Percentiles rank a stretch among this genome's conserved stretches.
phyloP scores from a whole-genome alignment of 495 filamentous ascomycete genomes.

The Penicillium soppii region DNA sequence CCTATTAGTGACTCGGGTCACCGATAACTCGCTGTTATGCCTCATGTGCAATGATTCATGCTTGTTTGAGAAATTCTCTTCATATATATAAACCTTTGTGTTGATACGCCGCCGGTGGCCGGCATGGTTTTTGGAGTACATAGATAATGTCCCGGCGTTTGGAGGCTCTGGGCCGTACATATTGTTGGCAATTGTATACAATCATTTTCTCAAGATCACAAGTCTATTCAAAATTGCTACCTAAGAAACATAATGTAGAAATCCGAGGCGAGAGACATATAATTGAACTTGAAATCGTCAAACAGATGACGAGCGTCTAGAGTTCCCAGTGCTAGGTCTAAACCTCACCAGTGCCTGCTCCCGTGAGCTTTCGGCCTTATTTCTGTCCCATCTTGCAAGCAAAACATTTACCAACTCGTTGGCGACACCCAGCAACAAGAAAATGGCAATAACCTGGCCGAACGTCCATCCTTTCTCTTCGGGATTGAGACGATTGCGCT shows the following conservation, averaged over 20 bases:
- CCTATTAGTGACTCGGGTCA: constrained; percentile 28
- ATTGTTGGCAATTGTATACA: no score
- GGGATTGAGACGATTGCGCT: constrained; percentile 12
- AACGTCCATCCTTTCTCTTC: constrained; percentile 18
- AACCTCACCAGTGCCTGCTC: constrained; percentile 3
- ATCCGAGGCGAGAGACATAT: no score
- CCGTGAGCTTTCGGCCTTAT: not conserved
- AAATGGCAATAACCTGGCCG: constrained; percentile 21
- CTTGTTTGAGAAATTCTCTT: not conserved
- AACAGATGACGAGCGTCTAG: not conserved
- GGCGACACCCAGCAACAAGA: constrained; percentile 18
- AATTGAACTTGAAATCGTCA: not conserved
- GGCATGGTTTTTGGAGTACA: no score
- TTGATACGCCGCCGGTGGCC: no score
- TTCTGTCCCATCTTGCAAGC: constrained; percentile 18
- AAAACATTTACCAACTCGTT: constrained; percentile 19
- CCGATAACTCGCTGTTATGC: constrained; percentile 10
- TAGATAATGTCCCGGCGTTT: no score
- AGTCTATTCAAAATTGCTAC: no score
- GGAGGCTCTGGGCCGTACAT: no score
- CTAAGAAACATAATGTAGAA: no score
- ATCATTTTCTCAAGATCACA: no score
- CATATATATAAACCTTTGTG: not conserved
- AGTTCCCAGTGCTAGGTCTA: not conserved
- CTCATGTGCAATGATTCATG: constrained; percentile 22